Conservation (phyloP, 345 rosid genomes). For the Luvunga scandens region DNA sequence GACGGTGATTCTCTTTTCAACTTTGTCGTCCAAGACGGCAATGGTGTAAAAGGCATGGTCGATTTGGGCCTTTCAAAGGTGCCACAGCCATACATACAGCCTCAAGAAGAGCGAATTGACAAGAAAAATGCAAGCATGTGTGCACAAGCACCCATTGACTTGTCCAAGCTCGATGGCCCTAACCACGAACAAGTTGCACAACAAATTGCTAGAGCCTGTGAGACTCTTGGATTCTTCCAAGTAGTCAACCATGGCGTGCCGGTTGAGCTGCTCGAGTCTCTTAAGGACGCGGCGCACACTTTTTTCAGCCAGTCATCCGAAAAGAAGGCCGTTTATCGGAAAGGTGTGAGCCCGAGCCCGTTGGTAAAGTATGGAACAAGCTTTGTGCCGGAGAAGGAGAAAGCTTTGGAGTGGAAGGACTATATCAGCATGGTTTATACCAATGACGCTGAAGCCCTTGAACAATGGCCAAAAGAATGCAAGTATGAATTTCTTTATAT, state of each 20-base stretch:
- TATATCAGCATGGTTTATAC: conserved; percentile 54
- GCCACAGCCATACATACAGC: conserved; percentile 33
- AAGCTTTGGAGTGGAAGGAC: conserved; percentile 66
- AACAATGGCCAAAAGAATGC: conserved; percentile 52
- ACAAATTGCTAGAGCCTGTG: conserved; percentile 41
- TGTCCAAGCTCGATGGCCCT: conserved; percentile 42
- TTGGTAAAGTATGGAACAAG: conserved; percentile 54
- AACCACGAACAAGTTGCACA: conserved; percentile 31
- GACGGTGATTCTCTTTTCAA: conserved; percentile 32
- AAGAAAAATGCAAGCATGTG: conserved; percentile 16
- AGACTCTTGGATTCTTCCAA: conserved; percentile 59
- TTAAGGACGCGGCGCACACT: conserved; percentile 40
- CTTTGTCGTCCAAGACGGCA: conserved; percentile 48
- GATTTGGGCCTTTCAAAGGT: conserved; percentile 44
- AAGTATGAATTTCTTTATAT: conserved; percentile 23
- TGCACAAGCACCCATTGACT: conserved; percentile 36
- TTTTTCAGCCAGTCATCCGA: conserved; percentile 44
- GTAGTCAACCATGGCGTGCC: conserved; percentile 59
- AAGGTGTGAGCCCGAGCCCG: conserved; percentile 46
- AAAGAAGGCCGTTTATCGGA: conserved; percentile 38
- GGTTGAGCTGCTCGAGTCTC: conserved; percentile 37
- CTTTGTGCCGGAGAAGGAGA: conserved; percentile 55
- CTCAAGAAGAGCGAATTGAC: conserved; percentile 42
- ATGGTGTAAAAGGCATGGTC: conserved; percentile 57
- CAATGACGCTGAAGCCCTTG: conserved; percentile 47